Percentiles rank a stretch among this genome's conserved stretches.
Conservation (phyloP, 2,329 filamentous ascomycete genomes). For the Epichloe baconii region DNA sequence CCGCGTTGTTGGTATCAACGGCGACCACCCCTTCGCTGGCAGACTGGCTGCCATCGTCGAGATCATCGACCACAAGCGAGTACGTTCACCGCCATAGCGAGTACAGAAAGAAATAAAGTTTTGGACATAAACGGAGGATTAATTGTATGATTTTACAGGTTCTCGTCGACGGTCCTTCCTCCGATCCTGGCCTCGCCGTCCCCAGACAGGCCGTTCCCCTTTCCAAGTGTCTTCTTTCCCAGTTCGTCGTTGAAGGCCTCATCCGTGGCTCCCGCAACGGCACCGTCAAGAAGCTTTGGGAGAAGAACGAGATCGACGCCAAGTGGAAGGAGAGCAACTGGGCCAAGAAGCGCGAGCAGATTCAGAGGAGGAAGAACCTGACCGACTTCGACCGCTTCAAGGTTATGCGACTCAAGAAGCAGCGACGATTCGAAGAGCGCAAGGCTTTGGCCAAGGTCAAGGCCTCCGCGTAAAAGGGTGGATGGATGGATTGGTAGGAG, state of each 20-base stretch:
- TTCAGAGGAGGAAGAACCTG: slow-evolving; percentile 75
- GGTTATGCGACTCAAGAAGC: slow-evolving; percentile 98
- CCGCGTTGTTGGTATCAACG: slow-evolving; percentile 86
- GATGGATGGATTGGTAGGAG: slow-evolving; percentile 21
- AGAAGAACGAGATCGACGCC: slow-evolving; percentile 77
- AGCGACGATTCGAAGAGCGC: slow-evolving; percentile 95
- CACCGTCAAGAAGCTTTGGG: slow-evolving; percentile 78
- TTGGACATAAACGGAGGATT: slow-evolving; percentile 1
- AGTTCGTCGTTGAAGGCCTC: slow-evolving; percentile 74
- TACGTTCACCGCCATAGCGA: slow-evolving; percentile 48
- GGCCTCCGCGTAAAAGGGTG: slow-evolving; percentile 53
- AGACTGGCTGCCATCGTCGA: slow-evolving; percentile 91
- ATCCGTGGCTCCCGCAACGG: slow-evolving; percentile 74
- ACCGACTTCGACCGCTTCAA: slow-evolving; percentile 99
- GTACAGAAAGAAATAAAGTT: neutral
- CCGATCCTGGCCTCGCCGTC: slow-evolving; percentile 64
- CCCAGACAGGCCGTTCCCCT: slow-evolving; percentile 80
- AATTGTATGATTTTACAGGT: slow-evolving; percentile 42
- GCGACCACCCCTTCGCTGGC: slow-evolving; percentile 63
- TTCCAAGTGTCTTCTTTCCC: slow-evolving; percentile 74
- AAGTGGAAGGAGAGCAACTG: slow-evolving; percentile 88
- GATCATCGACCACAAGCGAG: slow-evolving; percentile 99
- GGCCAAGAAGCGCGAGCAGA: slow-evolving; percentile 85
- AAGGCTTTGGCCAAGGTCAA: slow-evolving; percentile 93
- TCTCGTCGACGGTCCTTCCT: slow-evolving; percentile 88